These are phyloP conservation scores for Beauveria medogensis DNA, from an alignment of 2,329 filamentous ascomycete species.

Conservation along the genomic window DNA sequence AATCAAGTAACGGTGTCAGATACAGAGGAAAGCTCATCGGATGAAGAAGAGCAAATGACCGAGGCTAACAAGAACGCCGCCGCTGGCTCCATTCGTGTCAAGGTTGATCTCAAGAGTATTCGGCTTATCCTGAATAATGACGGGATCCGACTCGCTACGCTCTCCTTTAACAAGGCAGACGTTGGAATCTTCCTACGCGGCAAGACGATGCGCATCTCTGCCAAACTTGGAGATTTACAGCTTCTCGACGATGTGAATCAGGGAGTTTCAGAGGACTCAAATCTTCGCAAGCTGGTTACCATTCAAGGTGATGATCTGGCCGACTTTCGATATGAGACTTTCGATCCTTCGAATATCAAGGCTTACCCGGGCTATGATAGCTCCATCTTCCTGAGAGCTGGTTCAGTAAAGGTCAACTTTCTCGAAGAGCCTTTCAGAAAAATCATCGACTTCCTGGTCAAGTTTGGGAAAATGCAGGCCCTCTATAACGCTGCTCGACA, in stretches of 20 bases:
- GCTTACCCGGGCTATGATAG: slow-evolving; percentile 92
- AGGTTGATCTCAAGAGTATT: slow-evolving; percentile 88
- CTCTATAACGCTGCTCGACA: slow-evolving; percentile 96
- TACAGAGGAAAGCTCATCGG: slow-evolving; percentile 33
- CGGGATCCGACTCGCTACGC: slow-evolving; percentile 83
- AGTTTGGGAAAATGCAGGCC: slow-evolving; percentile 99
- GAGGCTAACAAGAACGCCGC: slow-evolving; percentile 27
- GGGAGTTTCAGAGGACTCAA: slow-evolving; percentile 73
- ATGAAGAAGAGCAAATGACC: slow-evolving; percentile 28
- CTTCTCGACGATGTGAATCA: slow-evolving; percentile 91
- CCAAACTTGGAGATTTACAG: slow-evolving; percentile 77
- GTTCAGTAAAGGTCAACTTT: slow-evolving; percentile 95
- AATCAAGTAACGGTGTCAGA: slow-evolving; percentile 21
- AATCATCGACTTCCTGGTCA: slow-evolving; percentile 95
- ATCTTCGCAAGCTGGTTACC: slow-evolving; percentile 77
- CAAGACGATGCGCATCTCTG: slow-evolving; percentile 79
- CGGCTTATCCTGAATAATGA: slow-evolving; percentile 95
- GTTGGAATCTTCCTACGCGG: slow-evolving; percentile 82
- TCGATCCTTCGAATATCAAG: slow-evolving; percentile 60
- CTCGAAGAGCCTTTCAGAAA: slow-evolving; percentile 95
- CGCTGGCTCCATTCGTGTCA: slow-evolving; percentile 78
- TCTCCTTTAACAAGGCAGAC: slow-evolving; percentile 88
- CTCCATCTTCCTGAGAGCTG: slow-evolving; percentile 80
- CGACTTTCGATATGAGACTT: slow-evolving; percentile 96
- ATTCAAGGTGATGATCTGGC: slow-evolving; percentile 94